These are phyloP conservation scores for Lasiosphaeriaceae sp. DNA, from an alignment of 495 filamentous ascomycete species.

Conservation along the genomic window DNA sequence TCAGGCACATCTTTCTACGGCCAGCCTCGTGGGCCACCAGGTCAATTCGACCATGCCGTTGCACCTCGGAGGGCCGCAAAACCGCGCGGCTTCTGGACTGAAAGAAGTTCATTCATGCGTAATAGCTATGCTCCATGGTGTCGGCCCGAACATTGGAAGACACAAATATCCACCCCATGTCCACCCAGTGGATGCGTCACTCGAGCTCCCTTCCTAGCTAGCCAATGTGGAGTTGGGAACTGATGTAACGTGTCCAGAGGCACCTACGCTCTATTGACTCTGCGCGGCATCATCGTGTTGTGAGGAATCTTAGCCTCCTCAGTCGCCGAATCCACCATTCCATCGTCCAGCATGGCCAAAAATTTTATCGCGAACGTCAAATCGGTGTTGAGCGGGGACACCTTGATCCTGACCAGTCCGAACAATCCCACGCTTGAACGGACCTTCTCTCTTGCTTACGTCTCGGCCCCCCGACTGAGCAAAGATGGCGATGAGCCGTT, in stretches of 20 bases:
- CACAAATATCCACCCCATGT: slow-evolving; percentile 15
- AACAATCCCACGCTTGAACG: slow-evolving; percentile 75
- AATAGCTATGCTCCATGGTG: too few relatives aligned
- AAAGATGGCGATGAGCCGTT: slow-evolving; percentile 89
- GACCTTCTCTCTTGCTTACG: slow-evolving; percentile 83
- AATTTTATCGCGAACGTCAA: slow-evolving; percentile 72
- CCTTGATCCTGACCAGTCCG: slow-evolving; percentile 69
- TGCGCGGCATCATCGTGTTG: background rate
- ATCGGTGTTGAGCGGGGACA: slow-evolving; percentile 88
- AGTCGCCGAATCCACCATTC: background rate
- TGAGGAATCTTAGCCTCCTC: background rate
- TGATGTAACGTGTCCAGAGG: background rate
- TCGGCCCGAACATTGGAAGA: too few relatives aligned
- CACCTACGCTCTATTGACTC: background rate
- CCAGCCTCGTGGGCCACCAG: too few relatives aligned
- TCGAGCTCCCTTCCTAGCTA: background rate
- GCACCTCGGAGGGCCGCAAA: too few relatives aligned
- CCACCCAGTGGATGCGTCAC: background rate
- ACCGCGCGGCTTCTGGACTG: too few relatives aligned
- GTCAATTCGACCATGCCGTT: too few relatives aligned
- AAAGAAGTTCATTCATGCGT: too few relatives aligned
- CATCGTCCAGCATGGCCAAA: slow-evolving; percentile 5
- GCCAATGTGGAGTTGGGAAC: background rate
- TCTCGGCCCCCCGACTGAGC: slow-evolving; percentile 78
- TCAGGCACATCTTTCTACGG: too few relatives aligned